Evolutionary conservation across 176 grass and related monocot genomes (phyloP).

Genomic region (Aegilops sharonensis): DNA sequence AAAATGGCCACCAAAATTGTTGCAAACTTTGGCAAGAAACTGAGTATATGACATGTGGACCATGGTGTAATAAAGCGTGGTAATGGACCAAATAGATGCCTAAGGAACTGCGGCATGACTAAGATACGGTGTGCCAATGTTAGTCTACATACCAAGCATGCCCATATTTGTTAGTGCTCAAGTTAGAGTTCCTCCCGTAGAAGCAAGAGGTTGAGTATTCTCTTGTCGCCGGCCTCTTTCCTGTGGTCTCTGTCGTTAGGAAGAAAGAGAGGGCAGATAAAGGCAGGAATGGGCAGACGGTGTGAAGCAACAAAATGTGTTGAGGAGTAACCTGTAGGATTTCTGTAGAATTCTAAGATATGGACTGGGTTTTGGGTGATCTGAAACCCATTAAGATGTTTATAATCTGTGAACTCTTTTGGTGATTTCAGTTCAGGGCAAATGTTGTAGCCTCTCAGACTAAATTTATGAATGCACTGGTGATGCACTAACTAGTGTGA

Average conservation of each 20-base stretch:
- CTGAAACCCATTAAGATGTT: constrained; percentile 19
- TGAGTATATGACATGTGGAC: neutral
- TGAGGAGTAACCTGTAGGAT: neutral
- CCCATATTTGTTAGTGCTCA: neutral
- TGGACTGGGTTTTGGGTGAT: neutral
- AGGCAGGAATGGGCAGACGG: neutral
- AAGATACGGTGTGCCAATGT: neutral
- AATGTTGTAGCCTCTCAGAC: neutral
- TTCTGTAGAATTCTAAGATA: neutral
- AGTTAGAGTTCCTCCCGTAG: neutral
- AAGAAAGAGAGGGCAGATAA: constrained; percentile 17
- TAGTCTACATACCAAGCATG: neutral
- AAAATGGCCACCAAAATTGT: constrained; percentile 13
- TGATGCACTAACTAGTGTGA: no score
- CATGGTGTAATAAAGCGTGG: neutral
- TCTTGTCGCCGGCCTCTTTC: neutral
- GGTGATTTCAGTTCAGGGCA: constrained; percentile 10
- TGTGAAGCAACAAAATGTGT: neutral
- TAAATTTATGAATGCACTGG: constrained; percentile 11
- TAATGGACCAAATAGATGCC: neutral
- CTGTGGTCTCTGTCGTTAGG: constrained; percentile 20
- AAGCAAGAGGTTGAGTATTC: constrained; percentile 20
- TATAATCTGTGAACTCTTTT: constrained; percentile 21
- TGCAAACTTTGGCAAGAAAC: neutral
- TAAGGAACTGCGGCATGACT: neutral